phyloP scores from a whole-genome alignment of 2,329 filamentous ascomycete species.

The Venturia aucupariae region DNA sequence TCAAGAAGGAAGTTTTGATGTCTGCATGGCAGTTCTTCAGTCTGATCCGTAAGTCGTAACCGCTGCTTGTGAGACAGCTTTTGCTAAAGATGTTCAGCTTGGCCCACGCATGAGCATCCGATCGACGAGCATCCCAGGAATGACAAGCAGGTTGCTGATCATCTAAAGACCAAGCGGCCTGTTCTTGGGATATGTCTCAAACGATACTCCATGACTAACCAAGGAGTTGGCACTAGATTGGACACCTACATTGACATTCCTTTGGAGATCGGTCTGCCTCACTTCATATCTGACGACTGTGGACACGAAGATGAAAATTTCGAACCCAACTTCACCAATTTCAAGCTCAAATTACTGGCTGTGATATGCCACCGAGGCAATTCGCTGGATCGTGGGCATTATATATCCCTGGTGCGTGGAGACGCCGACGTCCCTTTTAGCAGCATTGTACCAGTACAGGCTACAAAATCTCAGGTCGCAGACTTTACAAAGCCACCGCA shows the following conservation, averaged over 20 bases:
- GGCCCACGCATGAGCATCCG: slow-evolving; percentile 66
- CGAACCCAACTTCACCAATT: slow-evolving; percentile 66
- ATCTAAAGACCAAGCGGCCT: slow-evolving; percentile 73
- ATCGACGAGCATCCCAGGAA: slow-evolving; percentile 43
- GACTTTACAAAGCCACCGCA: slow-evolving; percentile 2
- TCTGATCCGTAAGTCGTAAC: slow-evolving; percentile 62
- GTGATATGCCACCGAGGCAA: slow-evolving; percentile 86
- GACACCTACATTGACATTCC: slow-evolving; percentile 89
- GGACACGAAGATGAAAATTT: slow-evolving; percentile 44
- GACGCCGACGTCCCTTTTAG: slow-evolving; percentile 36
- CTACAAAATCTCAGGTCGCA: slow-evolving; percentile 17
- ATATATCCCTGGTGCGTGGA: slow-evolving; percentile 75
- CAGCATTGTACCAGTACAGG: background rate
- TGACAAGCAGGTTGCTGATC: slow-evolving; percentile 76
- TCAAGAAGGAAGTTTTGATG: slow-evolving; percentile 77
- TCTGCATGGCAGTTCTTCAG: slow-evolving; percentile 97
- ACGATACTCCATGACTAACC: slow-evolving; percentile 66
- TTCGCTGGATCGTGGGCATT: slow-evolving; percentile 82
- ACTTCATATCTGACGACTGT: slow-evolving; percentile 78
- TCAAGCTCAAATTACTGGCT: slow-evolving; percentile 85
- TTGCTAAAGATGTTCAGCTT: slow-evolving; percentile 45
- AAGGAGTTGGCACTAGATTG: slow-evolving; percentile 60
- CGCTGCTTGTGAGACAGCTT: background rate
- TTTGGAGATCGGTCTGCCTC: slow-evolving; percentile 69
- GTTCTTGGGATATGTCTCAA: slow-evolving; percentile 91